Percentiles rank a stretch among this genome's conserved stretches.
These are phyloP conservation scores for Thermothelomyces thermophilus DNA, from an alignment of 2,329 filamentous ascomycete genomes.

Conservation along the genomic window DNA sequence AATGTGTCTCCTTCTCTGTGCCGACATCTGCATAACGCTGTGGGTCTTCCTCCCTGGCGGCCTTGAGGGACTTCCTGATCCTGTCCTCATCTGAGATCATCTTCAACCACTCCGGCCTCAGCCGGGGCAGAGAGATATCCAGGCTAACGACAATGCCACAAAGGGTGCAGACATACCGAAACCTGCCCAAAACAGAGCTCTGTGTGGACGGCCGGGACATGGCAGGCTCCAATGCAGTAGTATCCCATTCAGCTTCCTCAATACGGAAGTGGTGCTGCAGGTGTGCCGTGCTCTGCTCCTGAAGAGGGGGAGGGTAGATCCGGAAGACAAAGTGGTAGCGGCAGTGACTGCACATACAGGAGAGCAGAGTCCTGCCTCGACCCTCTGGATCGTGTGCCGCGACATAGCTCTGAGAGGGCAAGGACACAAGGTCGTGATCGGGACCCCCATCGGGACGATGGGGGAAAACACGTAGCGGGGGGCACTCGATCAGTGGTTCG, in stretches of 20 bases:
- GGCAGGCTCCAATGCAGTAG: background rate
- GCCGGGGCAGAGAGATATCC: conserved; percentile 44
- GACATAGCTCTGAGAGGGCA: conserved; percentile 19
- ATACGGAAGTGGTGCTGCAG: conserved; percentile 26
- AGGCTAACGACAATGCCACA: conserved; percentile 40
- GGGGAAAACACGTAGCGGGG: conserved; percentile 13
- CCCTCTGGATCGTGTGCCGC: conserved; percentile 9
- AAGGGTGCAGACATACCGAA: conserved; percentile 37
- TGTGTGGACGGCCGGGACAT: conserved; percentile 27
- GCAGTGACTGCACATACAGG: conserved; percentile 30
- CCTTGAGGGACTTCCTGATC: conserved; percentile 34
- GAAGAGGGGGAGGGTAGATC: conserved; percentile 17
- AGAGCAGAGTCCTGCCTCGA: conserved; percentile 15
- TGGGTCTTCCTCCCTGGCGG: conserved; percentile 35
- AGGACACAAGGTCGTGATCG: conserved; percentile 20
- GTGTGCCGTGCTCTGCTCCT: conserved; percentile 11
- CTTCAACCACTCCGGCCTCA: conserved; percentile 37
- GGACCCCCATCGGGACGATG: conserved; percentile 6
- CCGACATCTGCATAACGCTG: conserved; percentile 39
- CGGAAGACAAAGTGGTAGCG: conserved; percentile 31
- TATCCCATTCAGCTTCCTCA: conserved; percentile 8
- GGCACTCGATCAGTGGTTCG: conserved; percentile 9
- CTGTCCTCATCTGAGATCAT: conserved; percentile 41
- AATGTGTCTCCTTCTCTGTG: conserved; percentile 29
- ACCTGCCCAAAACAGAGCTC: conserved; percentile 33